Evolutionary conservation across 345 rosid genomes (phyloP), one percentile per base, ranked within the genome.

Genomic region (Moringa oleifera): DNA sequence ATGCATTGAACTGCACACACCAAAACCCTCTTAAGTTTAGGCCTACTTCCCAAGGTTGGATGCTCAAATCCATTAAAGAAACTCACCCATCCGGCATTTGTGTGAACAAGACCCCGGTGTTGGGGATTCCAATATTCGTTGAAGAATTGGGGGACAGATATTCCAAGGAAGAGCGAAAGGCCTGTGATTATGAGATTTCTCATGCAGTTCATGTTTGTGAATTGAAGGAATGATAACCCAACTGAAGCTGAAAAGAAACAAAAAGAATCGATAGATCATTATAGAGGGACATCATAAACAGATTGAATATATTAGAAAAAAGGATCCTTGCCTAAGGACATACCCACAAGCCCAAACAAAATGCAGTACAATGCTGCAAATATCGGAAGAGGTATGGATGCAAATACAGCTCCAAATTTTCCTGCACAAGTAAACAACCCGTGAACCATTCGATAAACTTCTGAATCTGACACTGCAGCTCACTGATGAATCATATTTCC

Each of bases 171-270:
- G 53, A 94, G 88, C 0, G 97, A 80, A 25, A 94, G 86, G 20
- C 99, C 99, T 0, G 82, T 79, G 18, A 94, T 86, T 25, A 77
- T 81, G 25, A 91, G 87, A 78, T 94, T 94, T 75, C 99, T 80
- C 96, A 91, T 88, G 2, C 81, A 79, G 69, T 94, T 94, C 96
- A 90, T 88, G 85, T 94, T 94, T 64, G 97, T 90, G 87, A 94
- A 94, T 78, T 90, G 99, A 63, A 94, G 90, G 71, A 91, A 91
- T 25, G 99, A 94, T 61, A 90, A 54, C 57, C 97, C 99, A 55
- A 89, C 93, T 9, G 99, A 87, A 73, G 89, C 97, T 90, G 81
- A 55, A 67, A 69, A 46, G 22, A 70, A 23, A 13, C 21, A 16
- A 4, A 11, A 41, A 11, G 47, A 41, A 1, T 41, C 13, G 3